These are phyloP conservation scores for Xylariaceae sp. DNA, from an alignment of 2,329 filamentous ascomycete genomes.

Conservation along the genomic window DNA sequence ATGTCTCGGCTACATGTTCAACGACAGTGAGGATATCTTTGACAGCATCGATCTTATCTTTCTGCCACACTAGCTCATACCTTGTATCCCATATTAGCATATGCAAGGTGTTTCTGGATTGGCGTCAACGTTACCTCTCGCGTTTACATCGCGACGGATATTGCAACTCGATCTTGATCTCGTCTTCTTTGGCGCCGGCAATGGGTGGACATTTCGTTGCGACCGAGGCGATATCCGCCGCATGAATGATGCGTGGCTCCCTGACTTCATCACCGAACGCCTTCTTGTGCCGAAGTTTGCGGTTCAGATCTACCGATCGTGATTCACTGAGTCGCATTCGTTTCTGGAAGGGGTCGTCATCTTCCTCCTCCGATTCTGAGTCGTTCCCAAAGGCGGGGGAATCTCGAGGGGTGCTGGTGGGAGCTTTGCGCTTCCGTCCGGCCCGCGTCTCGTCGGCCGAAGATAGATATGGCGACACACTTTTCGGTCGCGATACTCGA, in stretches of 20 bases:
- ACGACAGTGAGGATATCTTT: constrained; percentile 74
- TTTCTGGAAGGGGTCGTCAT: constrained; percentile 57
- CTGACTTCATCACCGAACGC: constrained; percentile 49
- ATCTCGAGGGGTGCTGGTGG: constrained; percentile 38
- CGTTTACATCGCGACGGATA: constrained; percentile 76
- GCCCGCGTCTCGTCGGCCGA: constrained; percentile 35
- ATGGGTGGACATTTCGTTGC: constrained; percentile 54
- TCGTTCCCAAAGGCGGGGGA: constrained; percentile 54
- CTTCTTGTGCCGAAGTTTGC: constrained; percentile 48
- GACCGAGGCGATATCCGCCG: constrained; percentile 57
- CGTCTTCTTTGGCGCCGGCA: constrained; percentile 52
- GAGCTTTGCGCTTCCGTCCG: constrained; percentile 53
- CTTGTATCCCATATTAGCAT: constrained; percentile 39
- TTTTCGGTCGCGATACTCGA: constrained; percentile 40
- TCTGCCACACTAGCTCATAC: constrained; percentile 76
- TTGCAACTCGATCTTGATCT: constrained; percentile 70
- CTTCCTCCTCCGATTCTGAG: constrained; percentile 53
- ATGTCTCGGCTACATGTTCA: constrained; percentile 71
- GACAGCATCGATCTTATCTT: constrained; percentile 77
- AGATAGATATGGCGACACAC: constrained; percentile 43
- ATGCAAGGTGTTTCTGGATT: constrained; percentile 16
- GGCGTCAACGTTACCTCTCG: constrained; percentile 59
- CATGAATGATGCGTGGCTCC: constrained; percentile 57
- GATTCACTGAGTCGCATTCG: constrained; percentile 49
- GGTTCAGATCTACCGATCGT: constrained; percentile 49